Evolutionary conservation across 352 stramenopile species (phyloP).

Genomic region (Pythium grandisporangium): DNA sequence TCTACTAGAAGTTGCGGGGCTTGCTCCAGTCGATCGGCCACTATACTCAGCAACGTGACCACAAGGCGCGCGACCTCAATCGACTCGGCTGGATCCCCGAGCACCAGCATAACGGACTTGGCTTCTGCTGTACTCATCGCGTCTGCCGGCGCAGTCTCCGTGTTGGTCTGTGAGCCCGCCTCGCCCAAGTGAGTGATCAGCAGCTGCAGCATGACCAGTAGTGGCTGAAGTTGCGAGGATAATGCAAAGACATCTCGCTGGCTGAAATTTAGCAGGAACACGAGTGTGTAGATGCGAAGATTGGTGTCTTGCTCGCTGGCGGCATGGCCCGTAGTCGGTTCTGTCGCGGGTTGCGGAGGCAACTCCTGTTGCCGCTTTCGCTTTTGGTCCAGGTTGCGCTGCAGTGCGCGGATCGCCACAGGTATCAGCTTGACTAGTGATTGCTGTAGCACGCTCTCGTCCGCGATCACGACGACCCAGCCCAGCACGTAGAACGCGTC

Average conservation of each 20-base stretch:
- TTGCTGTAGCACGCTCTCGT: conserved; percentile 26
- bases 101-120: background rate
- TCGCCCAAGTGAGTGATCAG: conserved; percentile 16
- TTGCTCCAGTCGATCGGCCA: conserved; percentile 31
- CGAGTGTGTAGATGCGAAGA: conserved; percentile 56
- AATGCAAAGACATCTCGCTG: conserved; percentile 40
- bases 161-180: background rate
- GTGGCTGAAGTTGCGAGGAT: conserved; percentile 7
- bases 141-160: too few relatives aligned
- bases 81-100: conserved; percentile 25
- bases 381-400: conserved; percentile 36
- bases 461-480: conserved; percentile 63
- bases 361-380: too few relatives aligned
- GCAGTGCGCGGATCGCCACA: conserved; percentile 31
- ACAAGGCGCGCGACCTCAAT: conserved; percentile 45
- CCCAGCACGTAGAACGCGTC: conserved; percentile 69
- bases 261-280: conserved; percentile 68
- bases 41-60: conserved; percentile 36
- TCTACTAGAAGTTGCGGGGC: conserved; percentile 18
- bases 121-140: background rate
- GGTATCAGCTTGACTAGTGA: conserved; percentile 29
- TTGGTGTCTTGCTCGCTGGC: conserved; percentile 49
- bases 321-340: background rate
- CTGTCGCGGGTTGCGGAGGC: too few relatives aligned
- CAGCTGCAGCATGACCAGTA: conserved; percentile 28